Conservation (phyloP, 306 rosid species). For the Castanea mollissima region DNA sequence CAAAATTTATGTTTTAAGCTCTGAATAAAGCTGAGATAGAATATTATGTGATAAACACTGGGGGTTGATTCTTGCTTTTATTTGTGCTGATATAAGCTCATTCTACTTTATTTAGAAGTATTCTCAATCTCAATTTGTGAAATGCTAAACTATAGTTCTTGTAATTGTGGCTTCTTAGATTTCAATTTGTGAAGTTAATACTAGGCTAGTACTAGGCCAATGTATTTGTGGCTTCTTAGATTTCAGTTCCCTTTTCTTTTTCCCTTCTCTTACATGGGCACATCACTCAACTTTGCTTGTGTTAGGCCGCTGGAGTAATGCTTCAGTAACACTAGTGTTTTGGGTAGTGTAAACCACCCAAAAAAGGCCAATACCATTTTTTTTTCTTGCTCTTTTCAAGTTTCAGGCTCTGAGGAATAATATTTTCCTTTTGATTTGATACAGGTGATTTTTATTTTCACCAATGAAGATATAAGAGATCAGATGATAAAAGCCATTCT, state of each 20-base stretch:
- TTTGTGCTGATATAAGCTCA: background rate
- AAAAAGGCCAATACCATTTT: background rate
- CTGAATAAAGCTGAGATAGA: background rate
- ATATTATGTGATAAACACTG: background rate
- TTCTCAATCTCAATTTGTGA: background rate
- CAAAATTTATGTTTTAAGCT: background rate
- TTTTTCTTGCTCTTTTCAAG: background rate
- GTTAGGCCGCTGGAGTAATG: no score
- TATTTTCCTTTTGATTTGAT: background rate
- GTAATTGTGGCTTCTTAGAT: background rate
- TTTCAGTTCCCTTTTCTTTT: background rate
- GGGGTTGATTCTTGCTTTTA: background rate
- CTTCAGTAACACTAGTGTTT: no score
- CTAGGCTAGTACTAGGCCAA: background rate
- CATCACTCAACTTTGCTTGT: background rate
- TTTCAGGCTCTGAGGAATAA: background rate
- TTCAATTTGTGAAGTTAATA: background rate
- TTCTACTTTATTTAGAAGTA: background rate
- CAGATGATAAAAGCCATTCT: background rate
- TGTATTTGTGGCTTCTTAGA: background rate
- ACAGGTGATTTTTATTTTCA: constrained; percentile 11
- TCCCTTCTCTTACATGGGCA: background rate
- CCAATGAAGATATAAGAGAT: background rate
- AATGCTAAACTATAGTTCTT: background rate
- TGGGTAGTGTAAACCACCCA: no score